Evolutionary conservation across 148 eudicot genomes (phyloP).

Genomic region (Vaccinium vitisidaea): DNA sequence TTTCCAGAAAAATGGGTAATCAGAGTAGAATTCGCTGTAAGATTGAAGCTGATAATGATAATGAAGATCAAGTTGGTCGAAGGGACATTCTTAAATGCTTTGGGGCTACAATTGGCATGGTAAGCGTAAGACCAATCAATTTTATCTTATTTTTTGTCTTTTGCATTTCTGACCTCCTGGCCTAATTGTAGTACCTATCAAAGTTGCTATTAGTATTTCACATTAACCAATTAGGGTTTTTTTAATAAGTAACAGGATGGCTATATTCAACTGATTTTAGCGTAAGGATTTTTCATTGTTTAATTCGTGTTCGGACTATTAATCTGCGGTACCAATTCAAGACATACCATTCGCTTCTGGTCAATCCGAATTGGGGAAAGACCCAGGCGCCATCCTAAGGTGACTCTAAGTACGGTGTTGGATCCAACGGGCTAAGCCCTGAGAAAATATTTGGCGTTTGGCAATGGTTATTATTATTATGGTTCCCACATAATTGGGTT

Average conservation of each 20-base stretch:
- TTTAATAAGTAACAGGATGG: background rate
- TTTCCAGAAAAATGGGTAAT: conserved; percentile 14
- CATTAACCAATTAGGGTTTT: background rate
- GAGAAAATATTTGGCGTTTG: too few relatives aligned
- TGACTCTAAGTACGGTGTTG: too few relatives aligned
- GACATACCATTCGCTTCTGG: too few relatives aligned
- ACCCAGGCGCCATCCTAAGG: too few relatives aligned
- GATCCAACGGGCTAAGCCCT: too few relatives aligned
- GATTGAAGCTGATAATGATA: conserved; percentile 31
- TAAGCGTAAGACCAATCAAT: conserved; percentile 23
- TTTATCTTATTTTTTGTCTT: background rate
- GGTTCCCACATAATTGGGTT: too few relatives aligned
- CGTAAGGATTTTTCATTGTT: too few relatives aligned
- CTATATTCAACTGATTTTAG: background rate
- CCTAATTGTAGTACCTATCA: background rate
- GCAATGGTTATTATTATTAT: too few relatives aligned
- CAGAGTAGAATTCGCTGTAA: conserved; percentile 56
- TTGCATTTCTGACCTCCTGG: background rate
- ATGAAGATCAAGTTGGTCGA: conserved; percentile 42
- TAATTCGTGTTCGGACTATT: too few relatives aligned
- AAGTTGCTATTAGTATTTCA: background rate
- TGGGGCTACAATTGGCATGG: conserved; percentile 61
- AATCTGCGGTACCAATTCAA: too few relatives aligned
- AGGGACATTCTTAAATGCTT: conserved; percentile 58
- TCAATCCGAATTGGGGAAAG: too few relatives aligned